Percentiles rank a stretch among this genome's conserved stretches.
phyloP scores from a whole-genome alignment of 2,329 filamentous ascomycete genomes.

The Fusarium virguliforme region DNA sequence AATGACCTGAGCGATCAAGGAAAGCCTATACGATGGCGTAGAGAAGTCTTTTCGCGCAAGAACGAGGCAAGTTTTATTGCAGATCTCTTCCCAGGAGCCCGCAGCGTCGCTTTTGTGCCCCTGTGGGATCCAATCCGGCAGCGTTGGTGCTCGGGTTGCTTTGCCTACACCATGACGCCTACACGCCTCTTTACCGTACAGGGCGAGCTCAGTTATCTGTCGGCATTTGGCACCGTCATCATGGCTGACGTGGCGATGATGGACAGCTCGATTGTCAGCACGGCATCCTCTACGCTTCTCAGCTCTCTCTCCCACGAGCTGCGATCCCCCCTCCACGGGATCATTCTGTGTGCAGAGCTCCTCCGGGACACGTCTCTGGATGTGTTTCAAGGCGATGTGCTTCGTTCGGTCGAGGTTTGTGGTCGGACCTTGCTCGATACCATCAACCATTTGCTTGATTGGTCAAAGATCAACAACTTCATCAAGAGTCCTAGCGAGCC shows the following conservation, averaged over 20 bases:
- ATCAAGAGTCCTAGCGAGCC: slow-evolving; percentile 18
- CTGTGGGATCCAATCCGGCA: slow-evolving; percentile 64
- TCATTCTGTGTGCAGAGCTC: slow-evolving; percentile 69
- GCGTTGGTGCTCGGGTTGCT: slow-evolving; percentile 66
- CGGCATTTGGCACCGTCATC: slow-evolving; percentile 68
- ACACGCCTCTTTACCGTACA: slow-evolving; percentile 63
- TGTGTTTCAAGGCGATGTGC: slow-evolving; percentile 64
- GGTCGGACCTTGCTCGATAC: slow-evolving; percentile 68
- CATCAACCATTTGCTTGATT: slow-evolving; percentile 69
- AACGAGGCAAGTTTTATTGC: slow-evolving; percentile 50
- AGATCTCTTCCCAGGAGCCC: slow-evolving; percentile 60
- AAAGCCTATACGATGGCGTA: slow-evolving; percentile 4
- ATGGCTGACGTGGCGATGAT: slow-evolving; percentile 70
- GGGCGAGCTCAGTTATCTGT: slow-evolving; percentile 67
- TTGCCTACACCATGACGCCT: slow-evolving; percentile 64
- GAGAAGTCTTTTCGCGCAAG: slow-evolving; percentile 32
- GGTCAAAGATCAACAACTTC: slow-evolving; percentile 68
- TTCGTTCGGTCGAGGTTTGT: slow-evolving; percentile 67
- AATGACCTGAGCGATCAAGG: not conserved
- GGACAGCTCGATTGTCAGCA: slow-evolving; percentile 58
- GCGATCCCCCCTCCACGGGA: slow-evolving; percentile 73
- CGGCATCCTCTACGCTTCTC: slow-evolving; percentile 72
- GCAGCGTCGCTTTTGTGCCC: slow-evolving; percentile 65
- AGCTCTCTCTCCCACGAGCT: slow-evolving; percentile 75
- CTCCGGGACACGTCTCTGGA: slow-evolving; percentile 66